These are phyloP conservation scores for Saccharomycopsis schoenii DNA, from an alignment of 805 yeast species.

Conservation along the genomic window DNA sequence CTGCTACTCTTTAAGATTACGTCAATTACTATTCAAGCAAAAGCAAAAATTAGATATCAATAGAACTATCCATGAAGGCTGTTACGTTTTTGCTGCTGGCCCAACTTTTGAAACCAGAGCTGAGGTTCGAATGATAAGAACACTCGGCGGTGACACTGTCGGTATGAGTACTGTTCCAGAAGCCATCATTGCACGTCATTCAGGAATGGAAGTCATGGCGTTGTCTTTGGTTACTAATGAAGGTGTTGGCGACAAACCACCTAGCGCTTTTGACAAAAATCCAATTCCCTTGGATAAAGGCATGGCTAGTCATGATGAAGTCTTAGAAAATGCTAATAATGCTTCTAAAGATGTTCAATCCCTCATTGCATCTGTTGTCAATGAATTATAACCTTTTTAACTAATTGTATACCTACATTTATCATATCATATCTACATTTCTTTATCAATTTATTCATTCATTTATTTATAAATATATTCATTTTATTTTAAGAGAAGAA, in stretches of 20 bases:
- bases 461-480: background rate
- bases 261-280: conserved; percentile 49
- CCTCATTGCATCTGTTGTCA: conserved; percentile 54
- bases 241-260: conserved; percentile 61
- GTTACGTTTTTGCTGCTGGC: conserved; percentile 77
- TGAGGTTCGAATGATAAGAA: conserved; percentile 66
- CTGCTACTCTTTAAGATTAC: conserved; percentile 70
- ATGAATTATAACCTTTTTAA: conserved; percentile 15
- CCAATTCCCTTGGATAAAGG: conserved; percentile 53
- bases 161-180: conserved; percentile 99
- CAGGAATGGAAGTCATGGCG: conserved; percentile 75
- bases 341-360: conserved; percentile 77
- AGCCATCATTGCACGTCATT: conserved; percentile 84
- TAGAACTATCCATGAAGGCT: conserved; percentile 76
- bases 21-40: conserved; percentile 48
- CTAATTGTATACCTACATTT: background rate
- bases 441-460: background rate
- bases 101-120: conserved; percentile 93
- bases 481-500: background rate
- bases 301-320: conserved; percentile 89
- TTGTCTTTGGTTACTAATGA: conserved; percentile 79
- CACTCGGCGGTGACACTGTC: conserved; percentile 83
- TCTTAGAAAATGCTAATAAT: conserved; percentile 64
- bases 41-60: conserved; percentile 38
- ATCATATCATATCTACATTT: background rate